Evolutionary conservation across 805 yeast species (phyloP), one percentile per base, ranked within the genome.

Genomic region (Suhomyces faveliae): DNA sequence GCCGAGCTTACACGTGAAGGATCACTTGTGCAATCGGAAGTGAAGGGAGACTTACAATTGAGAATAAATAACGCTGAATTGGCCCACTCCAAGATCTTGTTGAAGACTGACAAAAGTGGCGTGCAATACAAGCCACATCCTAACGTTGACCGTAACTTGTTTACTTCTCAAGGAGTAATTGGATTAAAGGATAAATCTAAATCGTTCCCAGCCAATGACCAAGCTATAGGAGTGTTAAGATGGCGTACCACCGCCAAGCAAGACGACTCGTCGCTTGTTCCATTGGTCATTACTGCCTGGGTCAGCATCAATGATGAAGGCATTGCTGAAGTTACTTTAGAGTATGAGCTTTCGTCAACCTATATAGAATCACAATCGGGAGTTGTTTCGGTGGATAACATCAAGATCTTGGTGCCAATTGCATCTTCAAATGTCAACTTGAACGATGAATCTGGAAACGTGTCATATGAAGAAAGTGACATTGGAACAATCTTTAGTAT

Each of bases 121-220:
- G 73, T 83, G 40, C 90, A 85, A 62, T 94, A 80, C 74, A 91
- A 91, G 68, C 90, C 98, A 12, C 97, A 94, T 73, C 99, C 99
- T 53, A 91, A 92, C 64, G 95, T 94, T 55, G 97, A 94, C 70
- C 85, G 87, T 61, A 72, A 71, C 37, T 67, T 80, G 60, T 94
- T 92, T 66, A 75, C 78, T 40, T 63, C 77, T 11, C 66, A 73
- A 12, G 73, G 78, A 49, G 67, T 78, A 38, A 82, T 94, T 59
- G 86, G 86, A 0, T 78, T 91, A 61, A 88, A 87, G 63, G 96
- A 91, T 64, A 73, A 81, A 46, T 62, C 77, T 40, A 88, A 89
- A 62, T 80, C 90, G 29, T 91, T 94, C 80, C 98, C 98, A 35
- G 77, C 90, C 8, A 89, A 91, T 66, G 96, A 90, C 64, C 92